Base-by-base conservation (phyloP, 495 filamentous ascomycete genomes). In the Ramalina peruviana region DNA sequence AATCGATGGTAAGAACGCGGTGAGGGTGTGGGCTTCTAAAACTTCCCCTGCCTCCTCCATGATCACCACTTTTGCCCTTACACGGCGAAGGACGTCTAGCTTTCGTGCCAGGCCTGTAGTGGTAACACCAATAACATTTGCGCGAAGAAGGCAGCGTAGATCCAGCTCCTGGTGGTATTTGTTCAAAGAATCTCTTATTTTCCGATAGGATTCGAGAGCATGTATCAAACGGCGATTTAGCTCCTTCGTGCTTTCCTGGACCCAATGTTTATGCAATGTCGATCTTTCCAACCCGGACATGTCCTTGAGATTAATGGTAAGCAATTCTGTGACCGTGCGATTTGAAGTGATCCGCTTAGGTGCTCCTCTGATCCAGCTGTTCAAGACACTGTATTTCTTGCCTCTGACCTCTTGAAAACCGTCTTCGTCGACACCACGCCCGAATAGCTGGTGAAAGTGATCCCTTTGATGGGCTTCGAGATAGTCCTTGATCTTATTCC, bases 21-120 rank as follows among this genome's bases (percentile, higher is more conserved):
- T 76, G 7, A 90, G 65, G 0, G 79, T 63, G 59, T 89, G 83
- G 0, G 80, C 70, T 55, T 89, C 84, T 23, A 88, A 62, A 0
- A 90, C 81, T 53, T 89, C 83, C 1, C 76, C 85, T 3, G 86
- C 86, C 57, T 92, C 86, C 64, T 90, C 85, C 53, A 78, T 81
- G 4, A 90, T 39, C 46, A 93, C 54, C 1, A 87, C 79, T 58
- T 90, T 90, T 27, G 72, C 68, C 21, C 64, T 58, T 3, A 90
- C 49, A 15, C 70, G 69, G 30, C 72, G 71, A 1, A 94, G 72
- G 43, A 83, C 61, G 2, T 75, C 64, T 1, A 86, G 58, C 41
- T 83, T 80, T 13, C 71, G 67, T 9, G 85, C 85, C 4, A 92
- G 64, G 0, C 86, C 85, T 0, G 81, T 78, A 1, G 87, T 88